Base-by-base conservation (phyloP, 176 grass and related monocot genomes). In the Paspalum vaginatum region DNA sequence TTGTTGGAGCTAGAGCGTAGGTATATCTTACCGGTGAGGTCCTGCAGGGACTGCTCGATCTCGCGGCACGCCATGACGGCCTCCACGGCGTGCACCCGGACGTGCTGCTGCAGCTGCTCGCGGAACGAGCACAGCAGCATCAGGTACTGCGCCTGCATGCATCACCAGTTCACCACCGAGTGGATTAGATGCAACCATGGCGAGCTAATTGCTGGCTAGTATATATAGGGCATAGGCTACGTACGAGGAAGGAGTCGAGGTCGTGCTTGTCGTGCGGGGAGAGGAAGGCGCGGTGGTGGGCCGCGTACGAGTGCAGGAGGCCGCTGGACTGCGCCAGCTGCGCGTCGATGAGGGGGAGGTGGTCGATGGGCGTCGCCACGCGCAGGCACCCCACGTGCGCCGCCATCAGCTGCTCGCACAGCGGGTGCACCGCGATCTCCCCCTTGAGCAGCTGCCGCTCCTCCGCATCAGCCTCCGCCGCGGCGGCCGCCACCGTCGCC, bases 31-130 rank as follows among this genome's bases (percentile, higher is more conserved):
- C 97, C 97, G 20, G 97, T 99, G 17, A 99, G 81, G 82, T 96
- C 97, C 71, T 99, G 97, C 46, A 99, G 77, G 8, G 97, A 91
- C 61, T 99, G 97, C 85, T 99, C 97, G 87, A 99, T 99, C 84
- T 99, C 97, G 16, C 97, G 91, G 92, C 97, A 99, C 50, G 97
- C 93, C 84, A 99, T 91, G 86, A 99, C 97, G 62, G 97, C 97
- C 97, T 99, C 97, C 76, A 99, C 97, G 77, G 97, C 97, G 85
- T 99, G 97, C 85, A 95, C 97, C 66, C 97, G 85, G 79, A 99
- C 97, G 67, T 99, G 97, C 87, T 99, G 97, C 84, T 99, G 97
- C 56, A 99, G 91, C 86, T 99, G 97, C 90, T 99, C 97, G 25
- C 97, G 62, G 85, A 99, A 99, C 68, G 97, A 99, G 91, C 97